phyloP scores from a whole-genome alignment of 2,329 filamentous ascomycete species.

The Nemania diffusa region DNA sequence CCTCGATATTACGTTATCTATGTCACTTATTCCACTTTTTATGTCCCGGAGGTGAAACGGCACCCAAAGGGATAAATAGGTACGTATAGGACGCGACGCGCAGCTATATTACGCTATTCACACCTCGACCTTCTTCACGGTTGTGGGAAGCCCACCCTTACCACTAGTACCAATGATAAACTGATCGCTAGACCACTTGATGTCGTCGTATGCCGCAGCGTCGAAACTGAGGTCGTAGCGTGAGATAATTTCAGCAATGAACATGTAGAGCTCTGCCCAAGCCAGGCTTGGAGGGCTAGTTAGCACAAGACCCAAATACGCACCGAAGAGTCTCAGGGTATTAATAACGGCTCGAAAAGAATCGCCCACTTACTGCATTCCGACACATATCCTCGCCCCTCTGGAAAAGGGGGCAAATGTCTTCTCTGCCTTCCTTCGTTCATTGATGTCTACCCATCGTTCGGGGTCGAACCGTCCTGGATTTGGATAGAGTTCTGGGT shows the following conservation, averaged over 20 bases:
- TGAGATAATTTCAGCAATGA: not conserved
- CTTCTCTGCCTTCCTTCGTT: not conserved
- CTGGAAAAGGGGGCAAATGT: conserved; percentile 15
- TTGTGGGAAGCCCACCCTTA: not conserved
- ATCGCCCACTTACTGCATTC: conserved; percentile 11
- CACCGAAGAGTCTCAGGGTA: not conserved
- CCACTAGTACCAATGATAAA: conserved; percentile 1
- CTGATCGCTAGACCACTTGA: not conserved
- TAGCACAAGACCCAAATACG: not conserved
- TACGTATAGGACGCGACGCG: not conserved
- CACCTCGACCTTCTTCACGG: not conserved
- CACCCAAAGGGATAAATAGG: no score
- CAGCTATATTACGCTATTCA: not conserved
- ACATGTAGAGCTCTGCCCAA: conserved; percentile 5
- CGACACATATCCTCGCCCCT: conserved; percentile 15
- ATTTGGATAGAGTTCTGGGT: conserved; percentile 39
- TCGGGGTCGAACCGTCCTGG: conserved; percentile 25
- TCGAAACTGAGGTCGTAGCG: not conserved
- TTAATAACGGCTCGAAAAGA: not conserved
- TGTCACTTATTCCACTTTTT: no score
- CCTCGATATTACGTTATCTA: no score
- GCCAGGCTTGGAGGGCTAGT: not conserved
- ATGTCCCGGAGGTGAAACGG: no score
- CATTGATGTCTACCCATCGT: conserved; percentile 17
- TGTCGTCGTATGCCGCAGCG: not conserved